Evolutionary conservation across 2,329 filamentous ascomycete species (phyloP).

Genomic region (Trichoderma gracile): DNA sequence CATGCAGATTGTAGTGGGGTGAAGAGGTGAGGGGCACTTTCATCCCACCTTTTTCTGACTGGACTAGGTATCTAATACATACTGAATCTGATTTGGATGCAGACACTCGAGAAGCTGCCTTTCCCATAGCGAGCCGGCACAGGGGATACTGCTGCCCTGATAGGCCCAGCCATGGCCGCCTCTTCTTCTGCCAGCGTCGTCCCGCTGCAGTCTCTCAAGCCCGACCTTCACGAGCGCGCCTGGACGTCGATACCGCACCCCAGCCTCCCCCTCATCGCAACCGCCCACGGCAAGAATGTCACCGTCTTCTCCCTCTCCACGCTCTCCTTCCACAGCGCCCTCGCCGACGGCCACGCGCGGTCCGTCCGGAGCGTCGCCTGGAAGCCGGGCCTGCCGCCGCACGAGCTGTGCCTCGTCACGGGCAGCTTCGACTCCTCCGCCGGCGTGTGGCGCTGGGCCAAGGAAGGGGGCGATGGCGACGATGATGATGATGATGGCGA

Average conservation of each 20-base stretch:
- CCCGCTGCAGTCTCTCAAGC: constrained; percentile 53
- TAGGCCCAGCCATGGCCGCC: constrained; percentile 7
- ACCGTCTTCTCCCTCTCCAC: constrained; percentile 86
- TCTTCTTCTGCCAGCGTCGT: constrained; percentile 37
- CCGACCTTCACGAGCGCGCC: constrained; percentile 67
- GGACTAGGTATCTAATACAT: background rate
- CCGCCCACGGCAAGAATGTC: constrained; percentile 81
- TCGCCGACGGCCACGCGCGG: constrained; percentile 86
- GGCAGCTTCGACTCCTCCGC: constrained; percentile 93
- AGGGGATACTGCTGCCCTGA: background rate
- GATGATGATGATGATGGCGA: constrained; percentile 25
- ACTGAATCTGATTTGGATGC: background rate
- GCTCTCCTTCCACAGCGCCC: constrained; percentile 74
- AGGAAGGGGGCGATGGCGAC: constrained; percentile 47
- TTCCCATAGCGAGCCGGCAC: background rate
- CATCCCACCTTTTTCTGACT: constrained; percentile 4
- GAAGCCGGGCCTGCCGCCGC: constrained; percentile 69
- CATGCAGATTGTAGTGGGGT: too few species aligned
- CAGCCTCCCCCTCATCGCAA: constrained; percentile 82
- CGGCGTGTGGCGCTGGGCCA: constrained; percentile 71
- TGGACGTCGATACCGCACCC: constrained; percentile 89
- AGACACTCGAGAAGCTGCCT: constrained; percentile 2
- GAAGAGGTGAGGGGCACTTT: background rate
- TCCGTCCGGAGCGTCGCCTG: constrained; percentile 84
- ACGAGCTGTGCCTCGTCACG: constrained; percentile 78